Percentiles rank a stretch among this genome's conserved stretches.
Conservation (phyloP, 2,329 filamentous ascomycete genomes). For the Arthrobotrys sinensis region DNA sequence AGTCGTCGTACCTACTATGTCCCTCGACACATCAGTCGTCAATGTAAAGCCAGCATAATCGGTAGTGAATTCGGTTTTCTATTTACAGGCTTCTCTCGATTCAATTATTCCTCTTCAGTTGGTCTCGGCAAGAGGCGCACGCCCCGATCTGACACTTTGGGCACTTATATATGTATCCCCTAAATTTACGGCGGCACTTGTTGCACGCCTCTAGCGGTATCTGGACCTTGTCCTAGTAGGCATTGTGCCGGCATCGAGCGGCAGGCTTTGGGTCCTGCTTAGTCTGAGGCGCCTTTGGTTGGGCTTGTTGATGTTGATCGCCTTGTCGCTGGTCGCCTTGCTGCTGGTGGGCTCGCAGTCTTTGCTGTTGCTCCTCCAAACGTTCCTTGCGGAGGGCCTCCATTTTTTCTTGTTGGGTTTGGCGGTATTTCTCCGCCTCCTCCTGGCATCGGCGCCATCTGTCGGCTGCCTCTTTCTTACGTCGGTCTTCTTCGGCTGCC, state of each 20-base stretch:
- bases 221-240: not conserved
- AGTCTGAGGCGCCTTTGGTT: too few relatives aligned
- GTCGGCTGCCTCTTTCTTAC: not conserved
- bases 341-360: too few relatives aligned
- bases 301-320: too few relatives aligned
- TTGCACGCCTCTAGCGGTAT: not conserved
- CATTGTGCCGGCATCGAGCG: not conserved
- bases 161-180: not conserved
- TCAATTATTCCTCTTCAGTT: not conserved
- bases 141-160: not conserved
- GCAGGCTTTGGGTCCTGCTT: too few relatives aligned
- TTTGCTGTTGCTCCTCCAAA: not conserved
- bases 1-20: too few relatives aligned
- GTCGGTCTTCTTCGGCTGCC: too few relatives aligned
- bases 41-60: not conserved
- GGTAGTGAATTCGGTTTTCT: not conserved
- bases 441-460: not conserved
- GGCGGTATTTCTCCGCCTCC: not conserved
- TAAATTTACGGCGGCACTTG: not conserved
- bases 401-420: not conserved
- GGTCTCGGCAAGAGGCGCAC: not conserved
- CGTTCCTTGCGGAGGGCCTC: not conserved
- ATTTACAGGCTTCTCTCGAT: not conserved
- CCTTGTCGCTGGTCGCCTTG: too few relatives aligned
- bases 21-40: too few relatives aligned